These are phyloP conservation scores for Termitomyces sp. DNA, from an alignment of 768 basidiomycete species.

Conservation along the genomic window DNA sequence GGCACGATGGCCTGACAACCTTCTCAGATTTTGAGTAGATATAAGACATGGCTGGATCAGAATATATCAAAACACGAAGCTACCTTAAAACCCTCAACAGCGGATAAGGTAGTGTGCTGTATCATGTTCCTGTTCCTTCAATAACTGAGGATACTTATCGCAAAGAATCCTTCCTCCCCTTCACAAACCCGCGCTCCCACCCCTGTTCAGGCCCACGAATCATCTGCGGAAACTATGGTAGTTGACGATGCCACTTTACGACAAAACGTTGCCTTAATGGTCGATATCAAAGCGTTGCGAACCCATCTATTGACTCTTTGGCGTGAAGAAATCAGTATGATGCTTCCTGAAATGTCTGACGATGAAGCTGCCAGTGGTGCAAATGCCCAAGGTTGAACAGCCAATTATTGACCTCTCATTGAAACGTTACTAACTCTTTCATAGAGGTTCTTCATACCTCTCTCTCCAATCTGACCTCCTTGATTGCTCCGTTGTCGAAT, in stretches of 20 bases:
- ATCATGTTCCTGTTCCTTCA: background rate
- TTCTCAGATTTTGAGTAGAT: slow-evolving; percentile 73
- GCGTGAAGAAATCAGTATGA: slow-evolving; percentile 60
- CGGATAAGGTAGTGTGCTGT: slow-evolving; percentile 26
- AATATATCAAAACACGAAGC: slow-evolving; percentile 43
- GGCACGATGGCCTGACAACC: slow-evolving; percentile 1
- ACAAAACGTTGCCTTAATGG: slow-evolving; percentile 63
- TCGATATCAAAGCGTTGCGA: slow-evolving; percentile 63
- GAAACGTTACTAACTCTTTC: slow-evolving; percentile 3
- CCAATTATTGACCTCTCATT: slow-evolving; percentile 9
- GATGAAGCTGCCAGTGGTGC: slow-evolving; percentile 24
- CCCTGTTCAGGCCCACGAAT: slow-evolving; percentile 46
- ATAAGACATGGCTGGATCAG: slow-evolving; percentile 73
- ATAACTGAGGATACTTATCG: background rate
- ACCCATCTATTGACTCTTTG: slow-evolving; percentile 56
- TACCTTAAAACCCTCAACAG: slow-evolving; percentile 28
- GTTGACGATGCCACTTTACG: slow-evolving; percentile 64
- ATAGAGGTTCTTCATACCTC: slow-evolving; percentile 56
- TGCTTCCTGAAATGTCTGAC: slow-evolving; percentile 49
- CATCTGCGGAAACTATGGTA: slow-evolving; percentile 49
- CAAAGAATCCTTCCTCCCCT: slow-evolving; percentile 14
- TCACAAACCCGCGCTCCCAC: slow-evolving; percentile 47
- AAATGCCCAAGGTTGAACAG: slow-evolving; percentile 49
- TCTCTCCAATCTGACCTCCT: slow-evolving; percentile 43
- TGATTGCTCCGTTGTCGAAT: slow-evolving; percentile 56